These are phyloP conservation scores for Tolypocladium guangdongense DNA, from an alignment of 2,329 filamentous ascomycete species.

Conservation along the genomic window DNA sequence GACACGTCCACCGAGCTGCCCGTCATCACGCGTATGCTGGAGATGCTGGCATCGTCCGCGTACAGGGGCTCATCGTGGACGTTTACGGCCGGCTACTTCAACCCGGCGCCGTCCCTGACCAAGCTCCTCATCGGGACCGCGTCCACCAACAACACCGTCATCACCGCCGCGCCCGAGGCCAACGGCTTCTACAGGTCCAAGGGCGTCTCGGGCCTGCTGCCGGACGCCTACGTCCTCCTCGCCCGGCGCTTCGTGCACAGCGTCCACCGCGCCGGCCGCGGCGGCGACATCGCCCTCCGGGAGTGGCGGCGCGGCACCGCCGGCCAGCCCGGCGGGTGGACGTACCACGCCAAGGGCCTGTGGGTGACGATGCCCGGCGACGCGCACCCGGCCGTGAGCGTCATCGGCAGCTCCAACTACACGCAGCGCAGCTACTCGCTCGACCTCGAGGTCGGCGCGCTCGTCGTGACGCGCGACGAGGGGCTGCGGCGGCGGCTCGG, in stretches of 20 bases:
- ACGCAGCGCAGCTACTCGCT: slow-evolving; percentile 87
- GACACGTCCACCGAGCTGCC: slow-evolving; percentile 84
- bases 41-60: slow-evolving; percentile 49
- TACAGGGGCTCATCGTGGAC: slow-evolving; percentile 73
- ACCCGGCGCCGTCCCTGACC: slow-evolving; percentile 78
- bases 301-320: slow-evolving; percentile 84
- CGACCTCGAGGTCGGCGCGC: slow-evolving; percentile 79
- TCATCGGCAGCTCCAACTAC: slow-evolving; percentile 91
- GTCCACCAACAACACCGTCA: slow-evolving; percentile 62
- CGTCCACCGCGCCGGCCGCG: slow-evolving; percentile 33
- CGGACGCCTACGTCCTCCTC: slow-evolving; percentile 84
- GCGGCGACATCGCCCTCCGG: slow-evolving; percentile 56
- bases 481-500: slow-evolving; percentile 61
- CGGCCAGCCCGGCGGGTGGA: slow-evolving; percentile 77
- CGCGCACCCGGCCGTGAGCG: slow-evolving; percentile 59
- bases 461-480: slow-evolving; percentile 73
- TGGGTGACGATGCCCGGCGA: slow-evolving; percentile 71
- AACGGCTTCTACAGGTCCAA: slow-evolving; percentile 91
- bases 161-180: slow-evolving; percentile 85
- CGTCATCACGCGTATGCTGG: slow-evolving; percentile 64
- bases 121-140: slow-evolving; percentile 66
- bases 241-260: slow-evolving; percentile 67
- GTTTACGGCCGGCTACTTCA: slow-evolving; percentile 97
- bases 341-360: slow-evolving; percentile 93
- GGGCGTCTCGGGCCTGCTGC: slow-evolving; percentile 81